Conservation (phyloP, 768 basidiomycete genomes). For the Mrakia hoshinonis region DNA sequence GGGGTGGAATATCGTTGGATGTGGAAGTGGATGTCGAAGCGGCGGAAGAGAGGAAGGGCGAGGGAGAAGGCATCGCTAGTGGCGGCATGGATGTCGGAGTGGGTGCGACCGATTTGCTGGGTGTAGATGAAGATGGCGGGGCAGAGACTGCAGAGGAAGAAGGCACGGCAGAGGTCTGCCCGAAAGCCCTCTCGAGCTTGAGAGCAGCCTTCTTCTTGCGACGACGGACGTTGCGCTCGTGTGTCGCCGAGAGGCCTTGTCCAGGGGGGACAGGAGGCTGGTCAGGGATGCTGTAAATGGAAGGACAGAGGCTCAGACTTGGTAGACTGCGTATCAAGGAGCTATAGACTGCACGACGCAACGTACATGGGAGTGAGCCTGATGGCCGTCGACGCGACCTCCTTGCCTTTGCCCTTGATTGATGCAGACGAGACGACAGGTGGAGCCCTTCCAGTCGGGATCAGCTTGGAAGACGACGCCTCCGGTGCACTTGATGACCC, state of each 20-base stretch:
- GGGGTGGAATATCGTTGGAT: no score
- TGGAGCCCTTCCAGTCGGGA: neutral
- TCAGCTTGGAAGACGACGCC: conserved; percentile 1
- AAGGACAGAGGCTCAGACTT: neutral
- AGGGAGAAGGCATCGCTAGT: neutral
- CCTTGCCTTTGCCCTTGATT: conserved; percentile 1
- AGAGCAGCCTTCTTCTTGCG: conserved; percentile 22
- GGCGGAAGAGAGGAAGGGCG: neutral
- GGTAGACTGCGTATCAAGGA: neutral
- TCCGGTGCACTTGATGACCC: conserved; percentile 13
- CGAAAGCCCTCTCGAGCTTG: neutral
- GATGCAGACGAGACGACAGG: neutral
- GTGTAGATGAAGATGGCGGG: neutral
- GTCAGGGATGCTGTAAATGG: conserved; percentile 10
- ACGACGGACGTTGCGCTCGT: conserved; percentile 25
- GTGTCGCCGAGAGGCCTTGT: conserved; percentile 14
- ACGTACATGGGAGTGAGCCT: conserved; percentile 1
- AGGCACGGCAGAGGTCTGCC: neutral
- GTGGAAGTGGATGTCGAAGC: neutral
- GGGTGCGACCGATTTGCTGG: neutral
- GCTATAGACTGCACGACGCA: neutral
- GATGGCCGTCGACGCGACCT: neutral
- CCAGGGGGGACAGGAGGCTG: conserved; percentile 27
- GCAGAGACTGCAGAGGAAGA: neutral
- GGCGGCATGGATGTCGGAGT: neutral